Percentiles rank a stretch among this genome's conserved stretches.
These are phyloP conservation scores for Ceratobasidium sp. DNA, from an alignment of 1,284 basidiomycete species.

Conservation along the genomic window DNA sequence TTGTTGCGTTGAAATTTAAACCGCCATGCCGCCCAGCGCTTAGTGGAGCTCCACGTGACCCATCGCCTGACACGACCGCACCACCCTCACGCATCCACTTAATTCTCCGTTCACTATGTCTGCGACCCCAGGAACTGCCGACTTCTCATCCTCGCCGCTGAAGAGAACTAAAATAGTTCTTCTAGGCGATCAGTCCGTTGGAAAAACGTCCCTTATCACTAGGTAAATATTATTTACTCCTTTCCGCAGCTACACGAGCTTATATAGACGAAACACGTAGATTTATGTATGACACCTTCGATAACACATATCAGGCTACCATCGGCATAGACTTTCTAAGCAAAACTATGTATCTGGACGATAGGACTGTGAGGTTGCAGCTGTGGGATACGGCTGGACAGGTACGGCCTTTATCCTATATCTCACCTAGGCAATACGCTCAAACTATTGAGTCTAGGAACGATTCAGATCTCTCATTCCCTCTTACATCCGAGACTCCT, in stretches of 20 bases:
- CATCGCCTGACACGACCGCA: not conserved
- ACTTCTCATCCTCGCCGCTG: constrained; percentile 87
- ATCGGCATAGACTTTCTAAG: constrained; percentile 99
- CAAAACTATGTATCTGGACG: constrained; percentile 99
- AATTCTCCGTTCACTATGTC: constrained; percentile 30
- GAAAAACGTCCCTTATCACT: constrained; percentile 98
- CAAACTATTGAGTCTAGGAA: constrained; percentile 70
- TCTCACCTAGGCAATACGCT: constrained; percentile 4
- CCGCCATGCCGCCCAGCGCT: not conserved
- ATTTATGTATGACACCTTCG: constrained; percentile 99
- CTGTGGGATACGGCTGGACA: constrained; percentile 99
- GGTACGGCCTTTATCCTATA: constrained; percentile 64
- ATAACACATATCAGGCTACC: constrained; percentile 99
- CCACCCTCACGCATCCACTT: not conserved
- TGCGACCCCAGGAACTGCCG: constrained; percentile 76
- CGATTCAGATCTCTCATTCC: constrained; percentile 98
- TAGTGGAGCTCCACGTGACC: not conserved
- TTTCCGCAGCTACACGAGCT: constrained; percentile 36
- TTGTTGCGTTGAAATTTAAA: not conserved
- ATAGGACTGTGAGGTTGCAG: constrained; percentile 96
- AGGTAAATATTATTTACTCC: constrained; percentile 67
- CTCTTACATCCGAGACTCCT: constrained; percentile 78
- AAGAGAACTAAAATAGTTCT: constrained; percentile 98
- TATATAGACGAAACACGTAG: constrained; percentile 61
- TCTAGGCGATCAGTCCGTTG: constrained; percentile 92